phyloP scores from a whole-genome alignment of 2,329 filamentous ascomycete species.

The Botryotinia globosa region DNA sequence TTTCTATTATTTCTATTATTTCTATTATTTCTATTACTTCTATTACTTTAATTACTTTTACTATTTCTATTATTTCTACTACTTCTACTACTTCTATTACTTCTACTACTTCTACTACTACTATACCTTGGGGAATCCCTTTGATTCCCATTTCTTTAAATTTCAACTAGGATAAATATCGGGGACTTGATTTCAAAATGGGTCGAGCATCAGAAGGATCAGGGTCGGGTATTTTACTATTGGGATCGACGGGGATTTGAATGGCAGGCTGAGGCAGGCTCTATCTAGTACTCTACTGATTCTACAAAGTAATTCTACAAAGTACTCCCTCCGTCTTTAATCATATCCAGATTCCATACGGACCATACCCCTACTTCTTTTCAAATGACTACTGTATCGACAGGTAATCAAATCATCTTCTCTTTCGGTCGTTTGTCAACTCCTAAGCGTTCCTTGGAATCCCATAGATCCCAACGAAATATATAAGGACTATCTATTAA shows the following conservation, averaged over 20 bases:
- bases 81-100: too few relatives aligned
- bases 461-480: neutral
- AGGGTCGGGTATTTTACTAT: conserved; percentile 1
- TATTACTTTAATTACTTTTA: too few relatives aligned
- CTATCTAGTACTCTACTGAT: too few relatives aligned
- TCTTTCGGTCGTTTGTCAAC: neutral
- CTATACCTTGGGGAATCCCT: conserved; percentile 5
- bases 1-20: too few relatives aligned
- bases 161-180: neutral
- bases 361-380: neutral
- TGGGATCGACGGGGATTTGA: neutral
- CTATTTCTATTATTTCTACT: too few relatives aligned
- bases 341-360: too few relatives aligned
- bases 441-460: neutral
- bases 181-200: conserved; percentile 3
- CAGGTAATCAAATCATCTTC: neutral
- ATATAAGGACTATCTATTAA: too few relatives aligned
- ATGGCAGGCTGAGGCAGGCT: neutral
- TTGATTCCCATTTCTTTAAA: neutral
- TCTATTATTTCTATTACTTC: too few relatives aligned
- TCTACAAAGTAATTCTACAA: too few relatives aligned
- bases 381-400: too few relatives aligned
- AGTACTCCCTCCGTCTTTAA: too few relatives aligned
- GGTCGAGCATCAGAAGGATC: neutral
- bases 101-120: too few relatives aligned